Base-by-base conservation (phyloP, 2,329 filamentous ascomycete species). In the Sordariomycetes sp. region DNA sequence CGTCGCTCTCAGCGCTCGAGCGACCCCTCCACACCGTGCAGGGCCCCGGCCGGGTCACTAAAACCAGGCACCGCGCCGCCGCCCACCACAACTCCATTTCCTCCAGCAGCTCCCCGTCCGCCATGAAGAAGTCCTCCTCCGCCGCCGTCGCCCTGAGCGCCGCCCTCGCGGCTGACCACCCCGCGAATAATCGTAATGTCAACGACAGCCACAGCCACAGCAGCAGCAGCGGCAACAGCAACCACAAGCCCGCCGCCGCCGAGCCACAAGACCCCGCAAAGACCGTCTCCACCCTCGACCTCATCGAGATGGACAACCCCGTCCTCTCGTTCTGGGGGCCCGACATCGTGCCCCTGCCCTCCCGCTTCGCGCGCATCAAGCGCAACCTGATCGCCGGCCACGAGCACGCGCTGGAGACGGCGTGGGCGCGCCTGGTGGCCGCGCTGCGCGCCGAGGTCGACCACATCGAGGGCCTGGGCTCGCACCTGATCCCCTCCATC, bases 261-360 rank as follows among this genome's bases (percentile, higher is more conserved):
- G 40, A n/a, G 40, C 40, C 6, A 14, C 40, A 46, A 18, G 10
- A 46, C 40, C 35, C 46, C 50, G 57, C 40, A n/a, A 57, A 52
- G 32, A 55, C 54, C 12, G 46, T 37, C 53, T 50, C 54, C 32
- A 54, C 51, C 24, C 16, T 51, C 51, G 43, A 57, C 60, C 35
- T 54, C 59, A 43, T 53, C 46, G 64, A 66, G 65, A 77, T 77
- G 70, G 76, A 80, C 59, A 72, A 75, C 10, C 78, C 79, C 20
- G 75, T 80, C 55, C 68, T 81, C 54, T 81, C 79, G 1, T 82
- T 82, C 62, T 82, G 80, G 74, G 79, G 79, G 65, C 75, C 76
- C 16, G 76, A 81, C 63, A 78, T 79, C 10, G 77, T 82, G 22
- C 79, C 80, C n/a, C 70, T 85, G 8, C 80, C 80, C n/a, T 75